These are phyloP conservation scores for Candida sp. DNA, from an alignment of 1,139 yeast species.

Conservation along the genomic window DNA sequence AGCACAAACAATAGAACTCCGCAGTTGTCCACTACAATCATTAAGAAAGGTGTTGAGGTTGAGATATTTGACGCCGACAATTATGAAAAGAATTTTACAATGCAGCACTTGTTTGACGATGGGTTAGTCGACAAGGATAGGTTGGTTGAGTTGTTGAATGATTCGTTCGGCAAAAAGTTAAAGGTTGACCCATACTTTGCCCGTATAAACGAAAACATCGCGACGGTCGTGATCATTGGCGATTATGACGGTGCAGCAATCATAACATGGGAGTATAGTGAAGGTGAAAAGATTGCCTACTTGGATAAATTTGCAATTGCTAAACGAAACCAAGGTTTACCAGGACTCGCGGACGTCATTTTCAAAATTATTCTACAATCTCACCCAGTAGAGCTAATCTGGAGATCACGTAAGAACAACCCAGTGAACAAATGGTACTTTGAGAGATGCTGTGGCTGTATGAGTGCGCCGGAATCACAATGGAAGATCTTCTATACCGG, in stretches of 20 bases:
- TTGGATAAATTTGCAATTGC: conserved; percentile 94
- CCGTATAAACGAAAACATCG: conserved; percentile 67
- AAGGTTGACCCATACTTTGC: conserved; percentile 65
- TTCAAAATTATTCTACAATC: conserved; percentile 77
- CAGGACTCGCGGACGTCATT: conserved; percentile 92
- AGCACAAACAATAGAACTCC: conserved; percentile 70
- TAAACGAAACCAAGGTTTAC: conserved; percentile 81
- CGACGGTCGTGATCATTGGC: conserved; percentile 85
- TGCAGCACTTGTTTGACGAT: conserved; percentile 46
- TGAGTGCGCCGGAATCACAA: conserved; percentile 52
- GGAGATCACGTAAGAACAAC: conserved; percentile 87
- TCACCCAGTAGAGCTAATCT: conserved; percentile 76
- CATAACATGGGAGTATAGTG: conserved; percentile 68
- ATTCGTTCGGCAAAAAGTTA: conserved; percentile 77
- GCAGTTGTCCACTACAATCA: conserved; percentile 72
- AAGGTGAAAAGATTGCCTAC: conserved; percentile 54
- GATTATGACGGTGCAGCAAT: conserved; percentile 97
- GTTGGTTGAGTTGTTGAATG: conserved; percentile 67
- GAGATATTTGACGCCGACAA: conserved; percentile 43
- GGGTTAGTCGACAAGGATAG: conserved; percentile 59
- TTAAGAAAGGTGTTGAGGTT: conserved; percentile 80
- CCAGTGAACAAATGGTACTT: conserved; percentile 99
- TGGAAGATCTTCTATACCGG: conserved; percentile 82
- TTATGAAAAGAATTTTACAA: conserved; percentile 36
- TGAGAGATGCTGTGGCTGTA: conserved; percentile 83